These are phyloP conservation scores for Coemansia aciculifera DNA, from an alignment of 192 early-diverging fungal species.

Conservation along the genomic window DNA sequence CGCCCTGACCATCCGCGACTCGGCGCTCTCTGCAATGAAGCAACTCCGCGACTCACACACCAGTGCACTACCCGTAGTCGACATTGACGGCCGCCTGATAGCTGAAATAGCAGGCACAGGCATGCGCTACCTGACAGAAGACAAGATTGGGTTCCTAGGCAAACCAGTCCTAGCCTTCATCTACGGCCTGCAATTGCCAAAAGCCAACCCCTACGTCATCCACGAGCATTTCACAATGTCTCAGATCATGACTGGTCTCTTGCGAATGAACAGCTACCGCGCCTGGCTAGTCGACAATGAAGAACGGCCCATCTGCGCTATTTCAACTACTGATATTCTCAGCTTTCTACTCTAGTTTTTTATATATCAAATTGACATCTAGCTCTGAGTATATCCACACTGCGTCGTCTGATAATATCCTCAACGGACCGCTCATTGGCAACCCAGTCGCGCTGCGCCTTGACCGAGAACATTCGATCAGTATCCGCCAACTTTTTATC, in stretches of 20 bases:
- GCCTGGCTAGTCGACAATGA: conserved; percentile 49
- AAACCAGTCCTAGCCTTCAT: conserved; percentile 53
- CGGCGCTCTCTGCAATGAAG: conserved; percentile 38
- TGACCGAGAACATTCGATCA: conserved; percentile 14
- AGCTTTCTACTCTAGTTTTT: conserved; percentile 28
- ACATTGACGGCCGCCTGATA: conserved; percentile 40
- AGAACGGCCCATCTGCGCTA: conserved; percentile 38
- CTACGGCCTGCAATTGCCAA: conserved; percentile 26
- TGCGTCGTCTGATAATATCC: conserved; percentile 68
- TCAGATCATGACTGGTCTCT: conserved; percentile 48
- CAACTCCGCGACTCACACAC: conserved; percentile 30
- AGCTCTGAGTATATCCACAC: conserved; percentile 65
- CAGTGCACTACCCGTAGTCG: conserved; percentile 51
- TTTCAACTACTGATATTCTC: conserved; percentile 50
- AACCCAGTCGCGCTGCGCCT: conserved; percentile 65
- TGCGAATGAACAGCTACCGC: conserved; percentile 47
- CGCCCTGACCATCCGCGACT: conserved; percentile 31
- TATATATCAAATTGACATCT: conserved; percentile 50
- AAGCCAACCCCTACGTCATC: conserved; percentile 39
- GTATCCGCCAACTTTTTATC: conserved; percentile 21
- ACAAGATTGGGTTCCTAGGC: conserved; percentile 37
- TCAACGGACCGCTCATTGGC: conserved; percentile 69
- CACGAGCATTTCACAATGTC: conserved; percentile 42
- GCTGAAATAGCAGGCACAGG: conserved; percentile 44
- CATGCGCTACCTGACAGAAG: conserved; percentile 29